Conservation (phyloP, 1,284 basidiomycete genomes). For the Entoloma clypeatum region DNA sequence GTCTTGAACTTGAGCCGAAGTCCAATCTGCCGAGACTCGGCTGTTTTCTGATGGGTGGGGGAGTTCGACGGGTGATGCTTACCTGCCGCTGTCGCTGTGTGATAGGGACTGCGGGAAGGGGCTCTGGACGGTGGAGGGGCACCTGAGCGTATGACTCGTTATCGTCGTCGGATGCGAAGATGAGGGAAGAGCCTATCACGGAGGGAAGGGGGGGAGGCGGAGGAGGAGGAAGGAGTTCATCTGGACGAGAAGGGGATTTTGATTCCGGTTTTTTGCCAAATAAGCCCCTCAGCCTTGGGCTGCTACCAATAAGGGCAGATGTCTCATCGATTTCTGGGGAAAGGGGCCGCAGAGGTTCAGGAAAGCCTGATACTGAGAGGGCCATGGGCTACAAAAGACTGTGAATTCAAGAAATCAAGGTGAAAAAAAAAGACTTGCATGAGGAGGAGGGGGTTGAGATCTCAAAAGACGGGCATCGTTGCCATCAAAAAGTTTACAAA, state of each 20-base stretch:
- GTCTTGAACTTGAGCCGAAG: conserved; percentile 20
- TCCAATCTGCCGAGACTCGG: conserved; percentile 25
- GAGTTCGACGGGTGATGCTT: conserved; percentile 17
- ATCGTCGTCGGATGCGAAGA: conserved; percentile 9
- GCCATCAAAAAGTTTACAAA: no score
- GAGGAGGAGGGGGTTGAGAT: no score
- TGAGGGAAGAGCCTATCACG: conserved; percentile 1
- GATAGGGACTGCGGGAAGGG: conserved; percentile 4
- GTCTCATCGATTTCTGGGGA: conserved; percentile 5
- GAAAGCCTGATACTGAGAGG: conserved; percentile 26
- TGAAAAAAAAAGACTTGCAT: background rate
- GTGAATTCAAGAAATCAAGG: conserved; percentile 4
- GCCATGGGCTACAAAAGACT: conserved; percentile 17
- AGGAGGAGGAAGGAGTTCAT: conserved; percentile 3
- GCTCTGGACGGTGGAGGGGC: conserved; percentile 13
- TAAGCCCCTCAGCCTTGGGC: conserved; percentile 18
- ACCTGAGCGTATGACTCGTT: conserved; percentile 14
- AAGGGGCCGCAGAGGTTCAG: conserved; percentile 18
- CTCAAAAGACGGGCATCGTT: no score
- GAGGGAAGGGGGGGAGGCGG: conserved; percentile 2
- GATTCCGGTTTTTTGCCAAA: conserved; percentile 17
- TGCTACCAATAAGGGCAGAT: conserved; percentile 13
- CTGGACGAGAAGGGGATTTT: conserved; percentile 10
- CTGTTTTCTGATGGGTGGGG: conserved; percentile 22
- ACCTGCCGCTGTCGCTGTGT: conserved; percentile 14